These are phyloP conservation scores for Astragalus glycyphyllos DNA, from an alignment of 306 rosid genomes.

Conservation along the genomic window DNA sequence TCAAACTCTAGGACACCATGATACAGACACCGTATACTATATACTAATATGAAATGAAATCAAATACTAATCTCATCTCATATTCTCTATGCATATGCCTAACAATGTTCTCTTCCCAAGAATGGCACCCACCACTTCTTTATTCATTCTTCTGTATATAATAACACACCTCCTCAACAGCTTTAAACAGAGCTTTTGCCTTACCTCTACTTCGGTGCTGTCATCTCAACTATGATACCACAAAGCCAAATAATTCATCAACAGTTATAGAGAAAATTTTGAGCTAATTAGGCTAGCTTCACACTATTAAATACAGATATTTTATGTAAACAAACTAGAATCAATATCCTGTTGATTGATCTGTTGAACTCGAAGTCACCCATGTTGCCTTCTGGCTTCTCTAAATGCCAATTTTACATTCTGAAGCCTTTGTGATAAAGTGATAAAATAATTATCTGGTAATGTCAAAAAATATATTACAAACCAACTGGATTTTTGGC, in stretches of 20 bases:
- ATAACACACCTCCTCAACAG: not conserved
- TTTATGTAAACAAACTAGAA: too few relatives aligned
- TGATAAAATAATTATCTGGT: not conserved
- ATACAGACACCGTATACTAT: not conserved
- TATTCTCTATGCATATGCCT: not conserved
- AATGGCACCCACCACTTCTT: slow-evolving; percentile 10
- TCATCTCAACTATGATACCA: not conserved
- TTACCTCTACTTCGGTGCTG: not conserved
- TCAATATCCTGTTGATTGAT: too few relatives aligned
- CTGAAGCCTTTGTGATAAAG: not conserved
- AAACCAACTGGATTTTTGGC: not conserved
- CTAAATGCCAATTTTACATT: not conserved
- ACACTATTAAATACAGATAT: too few relatives aligned
- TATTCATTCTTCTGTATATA: not conserved
- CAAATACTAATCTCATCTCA: not conserved
- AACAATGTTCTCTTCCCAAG: slow-evolving; percentile 2
- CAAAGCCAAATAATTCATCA: not conserved
- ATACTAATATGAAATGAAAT: not conserved
- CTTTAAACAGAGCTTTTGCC: not conserved
- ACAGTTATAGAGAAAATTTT: not conserved
- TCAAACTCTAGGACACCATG: slow-evolving; percentile 1
- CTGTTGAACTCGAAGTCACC: too few relatives aligned
- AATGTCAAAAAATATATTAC: too few relatives aligned
- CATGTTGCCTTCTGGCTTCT: too few relatives aligned
- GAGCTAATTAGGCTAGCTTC: not conserved